Percentiles rank a stretch among this genome's conserved stretches.
Evolutionary conservation across 441 rosid genomes (phyloP).

Genomic region (Adansonia madagascariensis): DNA sequence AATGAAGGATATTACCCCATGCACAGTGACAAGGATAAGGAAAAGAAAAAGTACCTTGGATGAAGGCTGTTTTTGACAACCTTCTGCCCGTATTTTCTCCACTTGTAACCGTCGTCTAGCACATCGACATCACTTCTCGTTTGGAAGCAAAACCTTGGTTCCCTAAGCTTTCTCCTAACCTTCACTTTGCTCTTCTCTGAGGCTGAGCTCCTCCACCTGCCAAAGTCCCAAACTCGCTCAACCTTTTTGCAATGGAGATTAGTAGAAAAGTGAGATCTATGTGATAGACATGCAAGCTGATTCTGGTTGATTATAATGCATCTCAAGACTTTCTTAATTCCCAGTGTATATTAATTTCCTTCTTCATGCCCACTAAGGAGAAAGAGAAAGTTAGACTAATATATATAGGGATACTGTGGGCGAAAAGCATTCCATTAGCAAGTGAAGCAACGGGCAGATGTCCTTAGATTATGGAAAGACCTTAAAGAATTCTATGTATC

Average conservation of each 20-base stretch:
- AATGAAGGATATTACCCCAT: not conserved
- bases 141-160: slow-evolving; percentile 97
- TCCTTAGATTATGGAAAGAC: slow-evolving; percentile 30
- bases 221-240: not conserved
- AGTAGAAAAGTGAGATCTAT: slow-evolving; percentile 26
- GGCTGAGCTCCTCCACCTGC: slow-evolving; percentile 83
- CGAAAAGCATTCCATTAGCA: slow-evolving; percentile 1
- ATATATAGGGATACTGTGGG: not conserved
- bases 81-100: slow-evolving; percentile 99
- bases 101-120: slow-evolving; percentile 92
- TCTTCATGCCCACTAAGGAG: slow-evolving; percentile 25
- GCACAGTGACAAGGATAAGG: not conserved
- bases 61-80: slow-evolving; percentile 96
- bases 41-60: slow-evolving; percentile 61
- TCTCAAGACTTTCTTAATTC: slow-evolving; percentile 34
- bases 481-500: slow-evolving; percentile 21
- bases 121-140: slow-evolving; percentile 96
- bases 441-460: slow-evolving; percentile 27
- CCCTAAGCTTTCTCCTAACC: slow-evolving; percentile 90
- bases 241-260: not conserved
- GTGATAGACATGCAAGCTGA: slow-evolving; percentile 28
- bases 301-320: slow-evolving; percentile 28
- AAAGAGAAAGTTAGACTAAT: slow-evolving; percentile 6
- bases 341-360: slow-evolving; percentile 12
- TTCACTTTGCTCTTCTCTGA: slow-evolving; percentile 74